Evolutionary conservation across 2,329 filamentous ascomycete species (phyloP).

Genomic region (Rhinocladiella similis): DNA sequence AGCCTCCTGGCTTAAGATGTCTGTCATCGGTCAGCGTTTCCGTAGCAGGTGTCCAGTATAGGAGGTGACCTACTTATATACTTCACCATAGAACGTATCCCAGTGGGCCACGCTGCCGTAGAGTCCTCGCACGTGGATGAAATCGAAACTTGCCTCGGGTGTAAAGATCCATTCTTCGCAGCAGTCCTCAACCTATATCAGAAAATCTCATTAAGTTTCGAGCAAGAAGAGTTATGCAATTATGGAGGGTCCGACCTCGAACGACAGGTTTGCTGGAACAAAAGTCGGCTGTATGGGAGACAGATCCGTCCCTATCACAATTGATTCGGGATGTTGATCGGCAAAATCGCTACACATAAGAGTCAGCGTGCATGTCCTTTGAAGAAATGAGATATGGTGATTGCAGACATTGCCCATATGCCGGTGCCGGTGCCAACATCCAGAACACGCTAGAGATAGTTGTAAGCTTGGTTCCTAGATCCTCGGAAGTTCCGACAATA

Average conservation of each 20-base stretch:
- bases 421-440: no score
- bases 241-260: no score
- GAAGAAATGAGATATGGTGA: no score
- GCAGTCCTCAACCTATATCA: neutral
- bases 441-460: no score
- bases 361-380: no score
- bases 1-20: neutral
- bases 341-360: no score
- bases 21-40: neutral
- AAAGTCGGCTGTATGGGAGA: constrained; percentile 51
- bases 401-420: no score
- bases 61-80: neutral
- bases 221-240: no score
- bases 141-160: neutral
- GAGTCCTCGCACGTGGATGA: neutral
- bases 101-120: no score
- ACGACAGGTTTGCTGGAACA: constrained; percentile 29
- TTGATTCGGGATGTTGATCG: no score
- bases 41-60: neutral
- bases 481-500: no score
- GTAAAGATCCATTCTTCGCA: neutral
- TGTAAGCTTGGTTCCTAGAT: no score
- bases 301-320: constrained; percentile 43
- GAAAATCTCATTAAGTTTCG: neutral
- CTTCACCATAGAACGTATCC: constrained; percentile 1